Conservation (phyloP, 2,329 filamentous ascomycete species). For the Penicillium digitatum region DNA sequence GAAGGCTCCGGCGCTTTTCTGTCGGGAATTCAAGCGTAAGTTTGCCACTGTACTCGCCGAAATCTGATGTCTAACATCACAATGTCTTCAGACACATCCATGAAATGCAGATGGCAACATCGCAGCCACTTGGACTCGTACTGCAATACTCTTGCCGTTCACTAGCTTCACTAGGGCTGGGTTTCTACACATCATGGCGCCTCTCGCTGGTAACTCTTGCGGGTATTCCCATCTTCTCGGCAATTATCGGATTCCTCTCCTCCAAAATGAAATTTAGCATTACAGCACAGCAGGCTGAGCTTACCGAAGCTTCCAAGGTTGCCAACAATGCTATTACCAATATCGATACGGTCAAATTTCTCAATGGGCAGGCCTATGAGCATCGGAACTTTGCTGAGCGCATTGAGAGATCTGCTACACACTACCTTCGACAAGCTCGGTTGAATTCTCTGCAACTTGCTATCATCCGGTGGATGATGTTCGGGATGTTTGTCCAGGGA, state of each 20-base stretch:
- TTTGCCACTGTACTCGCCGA: constrained; percentile 1
- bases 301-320: constrained; percentile 68
- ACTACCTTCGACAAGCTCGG: constrained; percentile 65
- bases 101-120: constrained; percentile 75
- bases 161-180: constrained; percentile 63
- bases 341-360: constrained; percentile 83
- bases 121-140: constrained; percentile 71
- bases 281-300: constrained; percentile 62
- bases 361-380: constrained; percentile 71
- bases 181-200: constrained; percentile 77
- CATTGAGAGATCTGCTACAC: constrained; percentile 56
- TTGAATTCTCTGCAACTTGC: constrained; percentile 69
- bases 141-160: constrained; percentile 63
- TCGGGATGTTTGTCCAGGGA: constrained; percentile 77
- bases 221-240: constrained; percentile 64
- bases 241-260: constrained; percentile 59
- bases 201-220: constrained; percentile 75
- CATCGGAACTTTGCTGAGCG: constrained; percentile 59
- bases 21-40: constrained; percentile 69
- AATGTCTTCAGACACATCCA: constrained; percentile 62
- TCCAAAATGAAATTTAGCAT: constrained; percentile 62
- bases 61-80: not conserved
- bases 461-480: constrained; percentile 68
- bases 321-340: constrained; percentile 65
- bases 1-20: constrained; percentile 71